These are phyloP conservation scores for Fusarium incarnatum DNA, from an alignment of 2,329 filamentous ascomycete genomes.

Conservation along the genomic window DNA sequence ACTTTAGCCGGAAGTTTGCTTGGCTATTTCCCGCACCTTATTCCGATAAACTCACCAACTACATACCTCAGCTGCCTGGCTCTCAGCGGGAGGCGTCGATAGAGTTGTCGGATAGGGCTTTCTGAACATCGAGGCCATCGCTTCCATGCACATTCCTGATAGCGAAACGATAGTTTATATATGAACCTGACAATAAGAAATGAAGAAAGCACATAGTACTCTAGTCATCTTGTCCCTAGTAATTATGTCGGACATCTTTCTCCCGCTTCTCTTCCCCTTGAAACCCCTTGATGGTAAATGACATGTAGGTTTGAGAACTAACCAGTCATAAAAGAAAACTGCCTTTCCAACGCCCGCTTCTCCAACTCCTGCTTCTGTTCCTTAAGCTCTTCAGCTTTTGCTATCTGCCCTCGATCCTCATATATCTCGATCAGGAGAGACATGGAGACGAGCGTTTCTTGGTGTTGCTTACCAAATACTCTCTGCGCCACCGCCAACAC, in stretches of 20 bases:
- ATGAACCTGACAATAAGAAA: too few species aligned
- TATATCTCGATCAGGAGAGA: fast-evolving
- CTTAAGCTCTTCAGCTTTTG: neutral
- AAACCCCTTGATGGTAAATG: too few species aligned
- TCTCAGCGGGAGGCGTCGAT: neutral
- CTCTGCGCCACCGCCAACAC: fast-evolving
- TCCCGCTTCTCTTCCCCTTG: too few species aligned
- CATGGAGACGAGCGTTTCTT: fast-evolving
- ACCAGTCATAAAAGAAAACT: too few species aligned
- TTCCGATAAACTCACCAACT: neutral
- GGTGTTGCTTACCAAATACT: fast-evolving
- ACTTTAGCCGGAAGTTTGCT: neutral
- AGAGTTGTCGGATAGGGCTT: neutral
- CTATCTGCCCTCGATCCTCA: fast-evolving
- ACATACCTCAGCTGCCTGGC: neutral
- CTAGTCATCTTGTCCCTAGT: too few species aligned
- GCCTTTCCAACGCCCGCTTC: too few species aligned
- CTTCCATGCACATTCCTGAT: neutral
- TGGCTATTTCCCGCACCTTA: neutral
- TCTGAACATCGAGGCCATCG: neutral
- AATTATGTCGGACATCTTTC: too few species aligned
- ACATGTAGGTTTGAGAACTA: too few species aligned
- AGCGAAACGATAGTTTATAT: neutral
- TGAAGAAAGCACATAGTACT: too few species aligned
- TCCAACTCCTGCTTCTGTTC: neutral